Evolutionary conservation across 805 yeast genomes (phyloP), one percentile per base, ranked within the genome.

Genomic region (Candida vaughaniae): DNA sequence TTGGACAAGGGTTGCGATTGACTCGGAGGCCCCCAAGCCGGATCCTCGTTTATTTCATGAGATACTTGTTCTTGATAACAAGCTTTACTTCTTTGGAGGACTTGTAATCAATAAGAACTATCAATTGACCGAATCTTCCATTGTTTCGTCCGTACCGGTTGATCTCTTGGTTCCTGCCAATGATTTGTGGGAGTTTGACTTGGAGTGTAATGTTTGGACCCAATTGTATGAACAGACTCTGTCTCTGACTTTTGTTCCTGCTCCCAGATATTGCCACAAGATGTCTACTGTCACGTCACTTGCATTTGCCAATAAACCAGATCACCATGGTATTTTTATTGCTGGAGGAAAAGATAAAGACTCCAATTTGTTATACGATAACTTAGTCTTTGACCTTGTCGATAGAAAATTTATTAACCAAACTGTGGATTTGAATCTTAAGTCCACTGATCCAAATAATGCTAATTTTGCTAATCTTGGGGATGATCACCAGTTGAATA

Each of bases 161-260:
- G 66, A 64, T 32, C 44, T 73, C 11, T 51, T 67, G 22, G 53
- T 53, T 5, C 77, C 85, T 0, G 54, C 72, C 5, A 80, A 80
- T 48, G 93, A 85, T 47, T 56, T 82, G 17, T 85, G 93, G 91
- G 72, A 73, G 47, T 77, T 81, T 46, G 74, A 80, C 52, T 55
- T 80, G 27, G 69, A 66, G 25, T 60, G 73, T 3, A 66, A 64
- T 35, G 55, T 55, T 8, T 85, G 93, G 91, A 51, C 52, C 1
- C 66, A 77, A 32, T 51, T 82, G 3, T 69, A 67, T 32, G 32
- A 3, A 51, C 53, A 35, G 37, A 45, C 3, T 12, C 47, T 2
- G 39, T 58, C 5, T 6, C 16, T n/a, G 11, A 7, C 18, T 3
- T 29, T 29, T 12, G 16, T 20, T 2, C 66, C 68, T 14, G 29